Evolutionary conservation across 371 early-diverging fungal genomes (phyloP), one percentile per base, ranked within the genome.

Genomic region (Rhizopus delemar): DNA sequence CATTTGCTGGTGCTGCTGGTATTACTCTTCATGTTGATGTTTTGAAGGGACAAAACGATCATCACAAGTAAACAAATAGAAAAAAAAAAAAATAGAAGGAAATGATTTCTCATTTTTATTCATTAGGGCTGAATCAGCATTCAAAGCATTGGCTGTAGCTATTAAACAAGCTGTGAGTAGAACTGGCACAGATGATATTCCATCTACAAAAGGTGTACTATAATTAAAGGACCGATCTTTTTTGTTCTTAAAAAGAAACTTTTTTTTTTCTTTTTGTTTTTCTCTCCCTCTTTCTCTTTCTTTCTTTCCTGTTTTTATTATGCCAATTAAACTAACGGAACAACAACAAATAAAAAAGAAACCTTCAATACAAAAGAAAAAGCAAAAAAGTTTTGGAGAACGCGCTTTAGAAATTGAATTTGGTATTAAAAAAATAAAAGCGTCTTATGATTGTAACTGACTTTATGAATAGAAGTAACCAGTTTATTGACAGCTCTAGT

Each of bases 101-200:
- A 15, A 46, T 46, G 22, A 3, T 46, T 16, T 22, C 22, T 31
- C 12, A 4, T 11, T 9, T n/a, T 51, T 33, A n/a, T 45, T 16
- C 5, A 3, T 9, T 72, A 94, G 94, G 46, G 87, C 97, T 29
- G 98, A 97, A 74, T 83, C 94, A 31, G 92, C 98, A 3, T 98
- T 98, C 85, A 98, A 98, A 73, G 94, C 97, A 0, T 75, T 94
- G 46, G 98, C 97, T n/a, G 86, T 97, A 15, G 98, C 98, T 9
- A 66, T 98, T 36, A 74, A 92, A 38, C 87, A 90, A 64, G 98
- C 98, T 15, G 78, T 88, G 15, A 80, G 86, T 28, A 75, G 77
- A 51, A 94, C 95, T 7, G 95, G 95, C 5, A 81, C 87, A 36
- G 83, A 88, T 57, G 90, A 90, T 63, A 73, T 97, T 4, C 98